Base-by-base conservation (phyloP, 306 rosid species). In the Trifolium pratense region DNA sequence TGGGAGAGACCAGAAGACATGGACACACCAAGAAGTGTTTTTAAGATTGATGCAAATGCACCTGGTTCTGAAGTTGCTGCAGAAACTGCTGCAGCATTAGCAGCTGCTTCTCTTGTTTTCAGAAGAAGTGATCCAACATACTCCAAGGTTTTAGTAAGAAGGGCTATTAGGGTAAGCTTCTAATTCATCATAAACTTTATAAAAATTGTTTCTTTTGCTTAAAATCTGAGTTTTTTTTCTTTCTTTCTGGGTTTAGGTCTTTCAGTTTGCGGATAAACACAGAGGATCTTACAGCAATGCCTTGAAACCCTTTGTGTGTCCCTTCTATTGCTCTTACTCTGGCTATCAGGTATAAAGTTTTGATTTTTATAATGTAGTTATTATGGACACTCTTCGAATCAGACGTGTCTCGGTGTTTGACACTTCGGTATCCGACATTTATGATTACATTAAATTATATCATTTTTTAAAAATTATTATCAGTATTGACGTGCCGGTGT, bases 1-100 rank as follows among this genome's bases (percentile, higher is more conserved):
- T 93, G 98, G 98, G 98, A 93, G 85, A 86, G 98, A 57, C 98
- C 98, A 7, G 98, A 93, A 66, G 98, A 93, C 77, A 93, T 93
- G 98, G 98, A 93, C 65, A 93, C 98, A 6, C 90, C 92, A 48
- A 89, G 98, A 74, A 93, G 67, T 45, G 97, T 91, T 16, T 86
- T 82, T 52, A 89, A 89, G 88, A 81, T 93, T 7, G 96, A 91
- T 74, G 82, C 71, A 18, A 86, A 85, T 60, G 79, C 78, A 61
- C 98, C 98, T 51, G 98, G 98, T 45, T 84, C 98, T 1, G 98
- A 93, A 55, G 98, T 93, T 14, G 97, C 98, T 0, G 98, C 92
- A 0, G 98, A 93, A 82, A 93, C 96, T 51, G 98, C 98, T 63
- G 98, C 98, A 18, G 98, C 98, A 76, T 89, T 93, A 55, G 98